Evolutionary conservation across 1,139 yeast genomes (phyloP), one percentile per base, ranked within the genome.

Genomic region (Lodderomyces jiufengensis): DNA sequence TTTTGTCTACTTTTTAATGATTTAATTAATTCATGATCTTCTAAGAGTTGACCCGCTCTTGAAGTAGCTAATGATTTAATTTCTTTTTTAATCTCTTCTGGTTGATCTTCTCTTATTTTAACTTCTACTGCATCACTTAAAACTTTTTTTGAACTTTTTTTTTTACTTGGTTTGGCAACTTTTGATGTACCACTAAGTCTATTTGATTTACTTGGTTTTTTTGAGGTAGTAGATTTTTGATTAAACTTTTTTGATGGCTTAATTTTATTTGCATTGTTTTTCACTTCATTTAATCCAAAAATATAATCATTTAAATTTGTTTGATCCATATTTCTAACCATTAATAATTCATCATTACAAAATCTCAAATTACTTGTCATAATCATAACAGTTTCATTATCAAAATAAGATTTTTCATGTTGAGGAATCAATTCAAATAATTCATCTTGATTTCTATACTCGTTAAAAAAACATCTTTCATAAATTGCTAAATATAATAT

Each of bases 401-500:
- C 29, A n/a, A 50, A 29, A 9, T 39, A 30, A 2, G 28, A 23
- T 22, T 33, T 39, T 14, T 45, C 52, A 15, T 33, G 29, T 4
- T 21, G 20, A 2, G 29, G 25, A 12, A 39, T 22, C 27, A 40
- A 31, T 5, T 40, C 29, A 5, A 37, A 31, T 9, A 47, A 27
- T 4, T 37, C 30, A 15, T 43, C 47, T 13, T 36, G 21, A 3
- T 38, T 36, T 24, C 46, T 36, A n/a, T 37, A 30, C 11, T 39
- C 36, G 27, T 48, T 42, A 29, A 40, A 49, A 40, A 51, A 53
- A 24, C 60, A 37, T 13, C 66, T 41, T 26, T 61, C 66, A 41
- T 57, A 60, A 20, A 47, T 48, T 8, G 55, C 55, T 32, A 61
- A 27, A 38, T 62, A 63, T 36, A 55, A 59, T 4, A 61, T 27